A percentile compares a stretch with the other conserved stretches of the same genome.
These are phyloP conservation scores for Cinchona pubescens DNA, from an alignment of 257 asterid species.

Conservation along the genomic window DNA sequence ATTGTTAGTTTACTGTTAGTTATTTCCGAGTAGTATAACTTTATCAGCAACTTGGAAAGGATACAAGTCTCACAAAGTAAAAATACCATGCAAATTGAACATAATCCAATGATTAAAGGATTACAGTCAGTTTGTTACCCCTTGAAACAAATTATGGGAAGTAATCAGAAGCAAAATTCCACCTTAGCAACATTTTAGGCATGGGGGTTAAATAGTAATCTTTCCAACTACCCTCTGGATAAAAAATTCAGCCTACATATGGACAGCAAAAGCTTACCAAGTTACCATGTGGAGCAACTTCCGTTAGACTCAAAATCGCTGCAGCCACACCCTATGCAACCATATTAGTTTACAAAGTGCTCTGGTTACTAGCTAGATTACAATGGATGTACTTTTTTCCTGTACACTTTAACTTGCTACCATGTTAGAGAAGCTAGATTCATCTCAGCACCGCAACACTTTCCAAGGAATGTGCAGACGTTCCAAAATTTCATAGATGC, in stretches of 20 bases:
- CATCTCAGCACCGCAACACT: conserved; percentile 43
- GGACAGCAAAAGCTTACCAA: neutral
- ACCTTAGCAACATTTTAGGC: neutral
- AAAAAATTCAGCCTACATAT: neutral
- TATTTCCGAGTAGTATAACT: no score
- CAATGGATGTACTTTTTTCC: neutral
- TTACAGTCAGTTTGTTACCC: no score
- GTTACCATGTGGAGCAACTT: neutral
- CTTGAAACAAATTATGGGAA: neutral
- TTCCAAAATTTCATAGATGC: conserved; percentile 83
- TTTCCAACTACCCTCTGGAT: neutral
- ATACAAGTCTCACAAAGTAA: no score
- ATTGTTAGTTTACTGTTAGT: no score
- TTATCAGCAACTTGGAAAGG: no score
- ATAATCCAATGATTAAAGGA: no score
- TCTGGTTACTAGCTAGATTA: neutral
- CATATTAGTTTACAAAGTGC: neutral
- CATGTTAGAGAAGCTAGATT: neutral
- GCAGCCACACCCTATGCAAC: neutral
- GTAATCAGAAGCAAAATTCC: neutral
- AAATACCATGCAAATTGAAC: no score
- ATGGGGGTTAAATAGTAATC: neutral
- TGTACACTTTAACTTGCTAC: neutral
- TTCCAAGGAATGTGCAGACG: conserved; percentile 43
- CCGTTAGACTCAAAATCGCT: conserved; percentile 9